Evolutionary conservation across 495 filamentous ascomycete species (phyloP).

Genomic region (Echria macrotheca): DNA sequence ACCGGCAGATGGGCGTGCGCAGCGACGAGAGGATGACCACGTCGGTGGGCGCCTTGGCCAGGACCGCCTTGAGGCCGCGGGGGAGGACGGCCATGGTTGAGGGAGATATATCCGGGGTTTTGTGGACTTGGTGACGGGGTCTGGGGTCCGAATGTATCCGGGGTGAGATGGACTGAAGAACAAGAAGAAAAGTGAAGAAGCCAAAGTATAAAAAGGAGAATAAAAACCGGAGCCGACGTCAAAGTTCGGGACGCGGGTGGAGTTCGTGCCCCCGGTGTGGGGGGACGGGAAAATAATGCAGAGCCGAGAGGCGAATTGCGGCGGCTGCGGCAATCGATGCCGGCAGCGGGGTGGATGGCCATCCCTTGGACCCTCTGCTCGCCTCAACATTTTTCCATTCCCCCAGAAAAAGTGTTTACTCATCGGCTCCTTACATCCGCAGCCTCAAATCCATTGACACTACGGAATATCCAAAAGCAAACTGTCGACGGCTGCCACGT

Average conservation of each 20-base stretch:
- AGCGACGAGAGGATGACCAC: constrained; percentile 84
- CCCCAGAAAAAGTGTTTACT: not conserved
- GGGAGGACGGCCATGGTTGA: constrained; percentile 31
- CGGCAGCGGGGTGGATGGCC: constrained; percentile 23
- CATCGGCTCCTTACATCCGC: not conserved
- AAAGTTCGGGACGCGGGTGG: constrained; percentile 4
- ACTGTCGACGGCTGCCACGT: not conserved
- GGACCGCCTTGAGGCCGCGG: constrained; percentile 64
- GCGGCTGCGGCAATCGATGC: constrained; percentile 21
- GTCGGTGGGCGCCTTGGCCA: constrained; percentile 74
- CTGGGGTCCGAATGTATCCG: too few relatives aligned
- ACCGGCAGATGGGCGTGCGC: constrained; percentile 78
- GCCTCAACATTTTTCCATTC: constrained; percentile 3
- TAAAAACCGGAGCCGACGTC: not conserved
- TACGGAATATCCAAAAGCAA: not conserved
- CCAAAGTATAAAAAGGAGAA: constrained; percentile 1
- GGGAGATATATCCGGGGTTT: too few relatives aligned
- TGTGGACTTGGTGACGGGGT: too few relatives aligned
- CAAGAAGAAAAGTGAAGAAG: constrained; percentile 7
- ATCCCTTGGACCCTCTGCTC: not conserved
- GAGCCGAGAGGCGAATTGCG: constrained; percentile 10
- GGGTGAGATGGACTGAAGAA: too few relatives aligned
- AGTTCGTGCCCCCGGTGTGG: constrained; percentile 15
- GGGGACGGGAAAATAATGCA: constrained; percentile 18
- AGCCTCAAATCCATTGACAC: not conserved